These are phyloP conservation scores for Alternaria brassicae DNA, from an alignment of 2,329 filamentous ascomycete genomes.

Conservation along the genomic window DNA sequence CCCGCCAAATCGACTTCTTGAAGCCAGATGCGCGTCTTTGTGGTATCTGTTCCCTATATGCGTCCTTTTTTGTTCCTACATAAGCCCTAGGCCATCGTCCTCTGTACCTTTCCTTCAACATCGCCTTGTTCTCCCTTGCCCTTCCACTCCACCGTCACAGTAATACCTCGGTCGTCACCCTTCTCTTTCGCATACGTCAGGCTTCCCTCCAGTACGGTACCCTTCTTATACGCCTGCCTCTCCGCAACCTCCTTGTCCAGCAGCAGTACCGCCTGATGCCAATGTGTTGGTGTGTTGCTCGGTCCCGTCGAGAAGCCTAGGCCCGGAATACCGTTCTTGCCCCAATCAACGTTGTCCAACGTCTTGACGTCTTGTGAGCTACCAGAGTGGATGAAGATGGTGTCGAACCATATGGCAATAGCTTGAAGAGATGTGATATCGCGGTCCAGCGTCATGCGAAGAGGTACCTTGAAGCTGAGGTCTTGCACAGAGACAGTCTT, in stretches of 20 bases:
- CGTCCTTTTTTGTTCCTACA: neutral
- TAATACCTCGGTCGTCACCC: slow-evolving; percentile 49
- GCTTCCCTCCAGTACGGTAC: slow-evolving; percentile 72
- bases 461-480: slow-evolving; percentile 75
- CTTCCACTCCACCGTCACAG: slow-evolving; percentile 52
- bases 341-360: slow-evolving; percentile 69
- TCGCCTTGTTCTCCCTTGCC: slow-evolving; percentile 36
- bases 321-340: slow-evolving; percentile 60
- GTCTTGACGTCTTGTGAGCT: slow-evolving; percentile 34
- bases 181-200: slow-evolving; percentile 73
- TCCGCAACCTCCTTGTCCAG: slow-evolving; percentile 65
- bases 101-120: slow-evolving; percentile 42
- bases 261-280: slow-evolving; percentile 83
- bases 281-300: slow-evolving; percentile 78
- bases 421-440: slow-evolving; percentile 79
- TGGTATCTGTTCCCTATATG: neutral
- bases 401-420: slow-evolving; percentile 93
- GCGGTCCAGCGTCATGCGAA: slow-evolving; percentile 66
- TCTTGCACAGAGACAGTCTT: slow-evolving; percentile 75
- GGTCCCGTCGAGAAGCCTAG: slow-evolving; percentile 92
- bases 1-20: no score
- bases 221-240: slow-evolving; percentile 53
- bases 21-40: neutral
- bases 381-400: slow-evolving; percentile 76
- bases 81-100: slow-evolving; percentile 34